Percentiles rank a stretch among this genome's conserved stretches.
phyloP scores from a whole-genome alignment of 768 basidiomycete species.

The Scleroderma bovista region DNA sequence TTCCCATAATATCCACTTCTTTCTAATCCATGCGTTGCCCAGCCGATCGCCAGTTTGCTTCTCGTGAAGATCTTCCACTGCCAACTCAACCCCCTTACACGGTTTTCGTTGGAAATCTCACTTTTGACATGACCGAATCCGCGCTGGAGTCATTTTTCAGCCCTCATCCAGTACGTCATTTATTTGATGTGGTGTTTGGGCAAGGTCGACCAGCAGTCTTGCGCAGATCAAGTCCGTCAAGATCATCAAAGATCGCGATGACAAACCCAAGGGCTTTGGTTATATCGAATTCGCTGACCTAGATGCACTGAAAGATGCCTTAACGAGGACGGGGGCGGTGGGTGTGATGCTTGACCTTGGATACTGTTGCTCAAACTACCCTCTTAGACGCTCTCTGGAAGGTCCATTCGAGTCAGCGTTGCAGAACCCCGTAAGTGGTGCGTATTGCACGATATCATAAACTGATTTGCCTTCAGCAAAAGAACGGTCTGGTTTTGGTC shows the following conservation, averaged over 20 bases:
- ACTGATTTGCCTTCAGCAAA: constrained; percentile 50
- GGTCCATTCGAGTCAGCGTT: constrained; percentile 85
- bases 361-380: background rate
- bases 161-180: constrained; percentile 46
- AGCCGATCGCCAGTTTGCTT: constrained; percentile 53
- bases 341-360: constrained; percentile 22
- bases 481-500: constrained; percentile 54
- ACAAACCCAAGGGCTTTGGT: constrained; percentile 96
- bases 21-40: constrained; percentile 11
- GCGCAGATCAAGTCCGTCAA: constrained; percentile 75
- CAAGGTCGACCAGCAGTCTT: constrained; percentile 1
- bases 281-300: constrained; percentile 93
- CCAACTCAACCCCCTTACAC: constrained; percentile 93
- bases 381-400: constrained; percentile 63
- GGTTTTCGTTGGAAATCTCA: constrained; percentile 93
- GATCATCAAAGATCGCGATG: constrained; percentile 89
- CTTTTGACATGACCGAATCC: constrained; percentile 83
- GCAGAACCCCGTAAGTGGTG: constrained; percentile 85
- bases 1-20: constrained; percentile 2
- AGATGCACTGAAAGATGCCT: constrained; percentile 80
- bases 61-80: constrained; percentile 92
- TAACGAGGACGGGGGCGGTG: constrained; percentile 67
- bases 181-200: background rate
- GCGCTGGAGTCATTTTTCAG: constrained; percentile 82
- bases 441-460: constrained; percentile 1